Conservation (phyloP, 2,329 filamentous ascomycete species). For the Monosporascus sp. region DNA sequence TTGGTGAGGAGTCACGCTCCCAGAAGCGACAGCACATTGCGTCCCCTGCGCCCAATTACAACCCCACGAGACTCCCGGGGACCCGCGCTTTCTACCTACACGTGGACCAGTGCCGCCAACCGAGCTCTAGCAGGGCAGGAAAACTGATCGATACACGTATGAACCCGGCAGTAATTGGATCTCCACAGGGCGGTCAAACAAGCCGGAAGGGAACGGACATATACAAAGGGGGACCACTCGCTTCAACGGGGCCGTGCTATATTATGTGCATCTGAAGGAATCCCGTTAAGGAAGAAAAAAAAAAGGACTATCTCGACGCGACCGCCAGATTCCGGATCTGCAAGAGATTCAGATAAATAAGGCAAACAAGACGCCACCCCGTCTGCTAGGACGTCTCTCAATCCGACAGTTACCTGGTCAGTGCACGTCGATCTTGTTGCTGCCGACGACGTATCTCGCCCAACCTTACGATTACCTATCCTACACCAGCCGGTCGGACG, state of each 20-base stretch:
- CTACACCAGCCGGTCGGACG: conserved; percentile 3
- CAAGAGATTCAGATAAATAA: not conserved
- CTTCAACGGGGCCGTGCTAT: not conserved
- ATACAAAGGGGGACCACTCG: not conserved
- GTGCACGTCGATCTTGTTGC: not conserved
- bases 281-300: too few species aligned
- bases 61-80: not conserved
- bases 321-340: not conserved
- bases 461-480: not conserved
- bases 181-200: not conserved
- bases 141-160: not conserved
- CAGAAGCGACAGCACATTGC: not conserved
- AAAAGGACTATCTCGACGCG: not conserved
- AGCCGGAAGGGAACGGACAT: not conserved
- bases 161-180: not conserved
- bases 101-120: not conserved
- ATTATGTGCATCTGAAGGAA: not conserved
- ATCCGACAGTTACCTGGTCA: not conserved
- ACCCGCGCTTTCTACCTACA: not conserved
- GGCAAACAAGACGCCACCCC: not conserved
- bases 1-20: not conserved
- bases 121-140: not conserved
- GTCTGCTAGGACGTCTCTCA: not conserved
- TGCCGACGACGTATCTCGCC: conserved; percentile 3
- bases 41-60: not conserved